phyloP scores from a whole-genome alignment of 768 basidiomycete genomes.

The Butyriboletus loyo region DNA sequence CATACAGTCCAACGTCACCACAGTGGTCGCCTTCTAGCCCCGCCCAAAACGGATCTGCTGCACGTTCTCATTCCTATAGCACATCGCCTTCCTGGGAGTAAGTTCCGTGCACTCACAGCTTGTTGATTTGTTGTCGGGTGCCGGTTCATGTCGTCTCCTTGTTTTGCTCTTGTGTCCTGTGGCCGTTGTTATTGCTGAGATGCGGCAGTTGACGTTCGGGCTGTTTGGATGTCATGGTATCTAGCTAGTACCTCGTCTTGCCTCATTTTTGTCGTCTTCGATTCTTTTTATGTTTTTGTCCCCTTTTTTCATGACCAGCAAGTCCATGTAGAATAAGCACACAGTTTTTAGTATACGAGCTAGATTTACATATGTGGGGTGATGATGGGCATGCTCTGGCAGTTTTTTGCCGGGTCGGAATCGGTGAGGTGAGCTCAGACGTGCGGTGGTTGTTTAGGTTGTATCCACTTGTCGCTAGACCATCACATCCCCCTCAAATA shows the following conservation, averaged over 20 bases:
- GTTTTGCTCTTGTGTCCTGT: constrained; percentile 1
- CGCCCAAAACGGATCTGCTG: constrained; percentile 47
- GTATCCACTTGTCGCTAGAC: not conserved
- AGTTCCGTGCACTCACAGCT: constrained; percentile 7
- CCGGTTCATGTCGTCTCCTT: constrained; percentile 7
- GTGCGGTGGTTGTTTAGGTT: no score
- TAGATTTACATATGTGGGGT: constrained; percentile 10
- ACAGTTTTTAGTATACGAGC: constrained; percentile 24
- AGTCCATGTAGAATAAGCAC: constrained; percentile 36
- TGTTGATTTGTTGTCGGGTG: constrained; percentile 14
- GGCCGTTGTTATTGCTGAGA: constrained; percentile 6
- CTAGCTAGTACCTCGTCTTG: constrained; percentile 25
- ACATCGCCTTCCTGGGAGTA: constrained; percentile 55
- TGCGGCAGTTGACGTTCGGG: constrained; percentile 1
- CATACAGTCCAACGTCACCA: constrained; percentile 85
- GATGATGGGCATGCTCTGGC: no score
- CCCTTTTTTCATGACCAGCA: constrained; percentile 24
- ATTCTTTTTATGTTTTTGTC: constrained; percentile 6
- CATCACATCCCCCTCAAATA: not conserved
- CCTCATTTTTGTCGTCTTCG: constrained; percentile 11
- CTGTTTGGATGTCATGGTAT: constrained; percentile 14
- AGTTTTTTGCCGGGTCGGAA: not conserved
- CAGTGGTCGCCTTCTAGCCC: constrained; percentile 80
- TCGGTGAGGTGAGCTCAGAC: not conserved
- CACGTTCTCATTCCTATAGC: constrained; percentile 42